phyloP scores from a whole-genome alignment of 1,284 basidiomycete species.

The Fomitopsis palustris region DNA sequence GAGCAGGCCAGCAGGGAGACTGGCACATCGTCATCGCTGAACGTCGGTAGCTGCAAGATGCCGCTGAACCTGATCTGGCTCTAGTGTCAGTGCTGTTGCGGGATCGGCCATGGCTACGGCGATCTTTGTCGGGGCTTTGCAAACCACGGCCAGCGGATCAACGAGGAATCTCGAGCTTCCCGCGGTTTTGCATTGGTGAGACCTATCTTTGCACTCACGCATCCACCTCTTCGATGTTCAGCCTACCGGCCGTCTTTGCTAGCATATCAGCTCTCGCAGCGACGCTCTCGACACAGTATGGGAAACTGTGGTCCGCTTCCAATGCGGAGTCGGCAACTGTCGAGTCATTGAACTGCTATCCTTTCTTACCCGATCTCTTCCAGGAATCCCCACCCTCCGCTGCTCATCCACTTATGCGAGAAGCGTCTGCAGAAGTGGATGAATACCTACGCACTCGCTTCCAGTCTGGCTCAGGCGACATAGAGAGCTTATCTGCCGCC shows the following conservation, averaged over 20 bases:
- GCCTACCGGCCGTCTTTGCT: neutral
- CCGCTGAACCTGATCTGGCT: too few relatives aligned
- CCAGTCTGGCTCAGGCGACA: conserved; percentile 22
- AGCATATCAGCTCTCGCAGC: neutral
- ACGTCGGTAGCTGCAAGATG: too few relatives aligned
- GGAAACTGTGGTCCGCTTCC: neutral
- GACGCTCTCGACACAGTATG: neutral
- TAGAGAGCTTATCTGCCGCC: conserved; percentile 39
- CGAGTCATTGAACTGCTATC: neutral
- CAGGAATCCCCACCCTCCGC: neutral
- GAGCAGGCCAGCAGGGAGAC: too few relatives aligned
- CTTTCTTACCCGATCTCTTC: neutral
- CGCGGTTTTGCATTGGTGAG: too few relatives aligned
- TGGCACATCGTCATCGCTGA: too few relatives aligned
- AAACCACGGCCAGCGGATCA: too few relatives aligned
- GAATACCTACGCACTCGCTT: conserved; percentile 7
- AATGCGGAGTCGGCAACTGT: neutral
- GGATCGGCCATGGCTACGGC: too few relatives aligned
- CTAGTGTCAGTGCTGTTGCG: too few relatives aligned
- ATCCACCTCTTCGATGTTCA: neutral
- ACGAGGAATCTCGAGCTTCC: too few relatives aligned
- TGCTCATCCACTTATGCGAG: neutral
- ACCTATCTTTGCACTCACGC: neutral
- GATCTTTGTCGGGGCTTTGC: too few relatives aligned
- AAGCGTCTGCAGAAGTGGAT: neutral